Conservation (phyloP, 768 basidiomycete species). For the Serendipita sp. region DNA sequence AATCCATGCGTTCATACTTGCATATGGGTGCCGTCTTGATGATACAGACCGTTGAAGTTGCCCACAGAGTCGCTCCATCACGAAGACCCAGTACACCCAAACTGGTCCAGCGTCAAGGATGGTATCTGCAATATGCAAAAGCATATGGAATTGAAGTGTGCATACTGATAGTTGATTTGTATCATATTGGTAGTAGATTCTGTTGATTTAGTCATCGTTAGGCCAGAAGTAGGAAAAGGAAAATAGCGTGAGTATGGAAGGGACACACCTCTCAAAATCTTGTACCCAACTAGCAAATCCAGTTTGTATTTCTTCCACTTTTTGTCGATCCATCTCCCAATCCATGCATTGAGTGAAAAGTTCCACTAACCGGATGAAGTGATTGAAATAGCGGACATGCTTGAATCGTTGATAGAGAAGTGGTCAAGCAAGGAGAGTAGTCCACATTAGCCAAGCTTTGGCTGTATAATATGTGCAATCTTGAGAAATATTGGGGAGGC, state of each 20-base stretch:
- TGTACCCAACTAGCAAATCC: constrained; percentile 26
- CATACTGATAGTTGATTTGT: constrained; percentile 18
- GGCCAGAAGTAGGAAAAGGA: too few species aligned
- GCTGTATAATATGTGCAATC: constrained; percentile 21
- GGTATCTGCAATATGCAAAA: constrained; percentile 22
- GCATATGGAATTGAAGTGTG: constrained; percentile 21
- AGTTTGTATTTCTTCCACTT: constrained; percentile 17
- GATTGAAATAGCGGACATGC: constrained; percentile 23
- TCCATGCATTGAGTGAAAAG: constrained; percentile 26
- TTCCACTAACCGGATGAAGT: constrained; percentile 27
- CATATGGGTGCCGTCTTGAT: constrained; percentile 19
- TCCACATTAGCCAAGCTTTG: constrained; percentile 28
- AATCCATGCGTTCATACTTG: constrained; percentile 17
- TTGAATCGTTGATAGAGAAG: constrained; percentile 24
- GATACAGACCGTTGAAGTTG: constrained; percentile 16
- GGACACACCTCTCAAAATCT: constrained; percentile 25
- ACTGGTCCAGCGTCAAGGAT: constrained; percentile 22
- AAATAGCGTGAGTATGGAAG: too few species aligned
- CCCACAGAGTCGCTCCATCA: constrained; percentile 24
- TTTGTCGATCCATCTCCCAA: constrained; percentile 20
- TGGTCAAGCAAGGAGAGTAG: constrained; percentile 24
- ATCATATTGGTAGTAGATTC: constrained; percentile 23
- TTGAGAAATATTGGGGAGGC: constrained; percentile 21
- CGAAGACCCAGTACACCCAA: constrained; percentile 25
- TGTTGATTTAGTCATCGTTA: constrained; percentile 2